These are phyloP conservation scores for Ploettnerulaceae sp. DNA, from an alignment of 2,329 filamentous ascomycete species.

Conservation along the genomic window DNA sequence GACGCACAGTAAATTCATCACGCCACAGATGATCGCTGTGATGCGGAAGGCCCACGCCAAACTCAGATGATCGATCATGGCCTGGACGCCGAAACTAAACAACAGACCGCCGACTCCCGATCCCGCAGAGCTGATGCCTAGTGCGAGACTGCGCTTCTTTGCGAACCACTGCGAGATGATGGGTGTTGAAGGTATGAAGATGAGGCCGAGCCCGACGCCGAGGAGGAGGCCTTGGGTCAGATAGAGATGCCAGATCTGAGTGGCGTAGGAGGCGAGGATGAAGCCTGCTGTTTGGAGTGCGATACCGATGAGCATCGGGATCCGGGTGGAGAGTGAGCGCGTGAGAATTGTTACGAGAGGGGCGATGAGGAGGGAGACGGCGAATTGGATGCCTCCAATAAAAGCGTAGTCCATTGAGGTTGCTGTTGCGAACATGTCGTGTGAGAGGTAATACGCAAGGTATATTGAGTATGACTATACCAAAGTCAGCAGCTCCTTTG, in stretches of 20 bases:
- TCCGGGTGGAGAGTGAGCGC: constrained; percentile 43
- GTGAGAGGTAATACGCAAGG: constrained; percentile 50
- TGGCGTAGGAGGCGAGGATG: constrained; percentile 49
- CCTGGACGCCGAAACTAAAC: constrained; percentile 45
- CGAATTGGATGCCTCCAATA: constrained; percentile 50
- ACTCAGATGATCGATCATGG: constrained; percentile 47
- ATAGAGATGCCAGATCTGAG: constrained; percentile 54
- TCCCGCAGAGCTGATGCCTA: constrained; percentile 49
- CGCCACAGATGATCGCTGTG: constrained; percentile 8
- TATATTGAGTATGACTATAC: constrained; percentile 48
- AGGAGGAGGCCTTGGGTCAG: constrained; percentile 55
- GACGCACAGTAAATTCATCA: constrained; percentile 18
- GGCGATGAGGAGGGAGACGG: constrained; percentile 47
- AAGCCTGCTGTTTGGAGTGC: constrained; percentile 44
- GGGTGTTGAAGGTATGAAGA: constrained; percentile 50
- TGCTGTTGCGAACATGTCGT: constrained; percentile 46
- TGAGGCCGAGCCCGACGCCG: constrained; percentile 55
- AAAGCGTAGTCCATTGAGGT: constrained; percentile 53
- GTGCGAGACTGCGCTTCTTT: constrained; percentile 47
- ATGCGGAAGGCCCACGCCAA: constrained; percentile 52
- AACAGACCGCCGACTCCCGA: constrained; percentile 50
- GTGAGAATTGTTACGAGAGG: constrained; percentile 47
- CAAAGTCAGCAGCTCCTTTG: constrained; percentile 1
- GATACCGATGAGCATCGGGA: constrained; percentile 47
- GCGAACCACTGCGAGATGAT: constrained; percentile 57